These are phyloP conservation scores for Backusella macrospora DNA, from an alignment of 192 early-diverging fungal species.

Conservation along the genomic window DNA sequence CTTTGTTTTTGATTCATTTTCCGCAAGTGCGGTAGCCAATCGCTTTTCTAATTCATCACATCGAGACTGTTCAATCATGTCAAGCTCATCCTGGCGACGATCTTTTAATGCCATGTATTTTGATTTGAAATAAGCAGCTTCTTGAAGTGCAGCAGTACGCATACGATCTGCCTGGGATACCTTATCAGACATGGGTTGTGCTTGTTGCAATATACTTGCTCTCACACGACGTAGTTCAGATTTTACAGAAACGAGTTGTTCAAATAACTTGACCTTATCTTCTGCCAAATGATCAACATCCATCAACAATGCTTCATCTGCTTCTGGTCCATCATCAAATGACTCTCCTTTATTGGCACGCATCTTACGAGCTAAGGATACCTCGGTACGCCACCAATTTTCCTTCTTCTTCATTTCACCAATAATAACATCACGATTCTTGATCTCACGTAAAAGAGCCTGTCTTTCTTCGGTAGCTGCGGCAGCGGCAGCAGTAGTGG, in stretches of 20 bases:
- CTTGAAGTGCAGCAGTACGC: constrained; percentile 59
- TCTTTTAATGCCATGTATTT: constrained; percentile 54
- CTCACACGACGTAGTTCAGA: constrained; percentile 52
- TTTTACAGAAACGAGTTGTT: constrained; percentile 57
- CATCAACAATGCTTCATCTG: constrained; percentile 32
- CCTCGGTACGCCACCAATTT: constrained; percentile 49
- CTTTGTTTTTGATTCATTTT: constrained; percentile 44
- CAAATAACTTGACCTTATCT: constrained; percentile 55
- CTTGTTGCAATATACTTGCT: constrained; percentile 54
- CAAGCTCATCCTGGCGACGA: constrained; percentile 40
- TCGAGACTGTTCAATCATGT: constrained; percentile 46
- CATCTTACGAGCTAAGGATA: constrained; percentile 40
- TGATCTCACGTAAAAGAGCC: constrained; percentile 40
- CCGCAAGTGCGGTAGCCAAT: constrained; percentile 46
- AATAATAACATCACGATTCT: constrained; percentile 41
- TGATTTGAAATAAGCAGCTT: constrained; percentile 60
- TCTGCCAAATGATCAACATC: constrained; percentile 44
- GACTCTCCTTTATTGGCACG: constrained; percentile 13
- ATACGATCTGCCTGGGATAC: constrained; percentile 54
- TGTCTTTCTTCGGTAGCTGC: constrained; percentile 21
- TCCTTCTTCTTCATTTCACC: constrained; percentile 45
- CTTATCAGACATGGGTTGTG: constrained; percentile 55
- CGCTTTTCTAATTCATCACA: constrained; percentile 50
- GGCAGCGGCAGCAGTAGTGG: neutral
- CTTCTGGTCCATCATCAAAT: constrained; percentile 29